Evolutionary conservation across 495 filamentous ascomycete genomes (phyloP).

Genomic region (Monascus purpureus): DNA sequence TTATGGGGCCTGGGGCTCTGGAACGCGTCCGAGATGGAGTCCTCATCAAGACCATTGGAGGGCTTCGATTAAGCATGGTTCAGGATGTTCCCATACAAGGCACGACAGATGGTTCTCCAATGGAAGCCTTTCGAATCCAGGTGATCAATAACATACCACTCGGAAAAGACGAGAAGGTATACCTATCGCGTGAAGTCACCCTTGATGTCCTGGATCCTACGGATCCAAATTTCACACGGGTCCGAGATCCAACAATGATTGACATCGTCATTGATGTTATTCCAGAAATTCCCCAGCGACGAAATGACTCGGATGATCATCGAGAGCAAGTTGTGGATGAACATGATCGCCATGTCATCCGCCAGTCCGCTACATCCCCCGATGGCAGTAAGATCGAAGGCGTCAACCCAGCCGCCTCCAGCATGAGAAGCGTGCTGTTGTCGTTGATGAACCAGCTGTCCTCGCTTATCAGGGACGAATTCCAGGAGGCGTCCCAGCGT

Average conservation of each 20-base stretch:
- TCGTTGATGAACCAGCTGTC: conserved; percentile 46
- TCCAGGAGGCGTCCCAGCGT: conserved; percentile 14
- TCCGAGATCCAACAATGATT: conserved; percentile 55
- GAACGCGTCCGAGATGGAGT: conserved; percentile 60
- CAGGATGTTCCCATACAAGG: conserved; percentile 39
- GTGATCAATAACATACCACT: conserved; percentile 68
- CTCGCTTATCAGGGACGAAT: conserved; percentile 34
- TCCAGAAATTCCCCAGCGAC: conserved; percentile 23
- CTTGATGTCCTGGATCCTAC: conserved; percentile 52
- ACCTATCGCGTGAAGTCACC: conserved; percentile 62
- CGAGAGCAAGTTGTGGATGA: conserved; percentile 14
- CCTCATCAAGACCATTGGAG: conserved; percentile 61
- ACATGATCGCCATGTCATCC: conserved; percentile 9
- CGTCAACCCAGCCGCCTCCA: conserved; percentile 28
- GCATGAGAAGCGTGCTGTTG: conserved; percentile 36
- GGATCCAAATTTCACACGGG: conserved; percentile 72
- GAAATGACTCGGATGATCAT: conserved; percentile 25
- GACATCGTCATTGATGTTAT: conserved; percentile 55
- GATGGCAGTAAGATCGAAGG: conserved; percentile 13
- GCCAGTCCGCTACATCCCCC: conserved; percentile 6
- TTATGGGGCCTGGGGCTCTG: conserved; percentile 37
- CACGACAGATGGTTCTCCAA: conserved; percentile 11
- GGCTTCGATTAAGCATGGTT: conserved; percentile 68
- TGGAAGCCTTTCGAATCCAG: conserved; percentile 49
- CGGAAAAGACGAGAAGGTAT: conserved; percentile 81